Base-by-base conservation (phyloP, 2,329 filamentous ascomycete species). In the Fusarium succisae region DNA sequence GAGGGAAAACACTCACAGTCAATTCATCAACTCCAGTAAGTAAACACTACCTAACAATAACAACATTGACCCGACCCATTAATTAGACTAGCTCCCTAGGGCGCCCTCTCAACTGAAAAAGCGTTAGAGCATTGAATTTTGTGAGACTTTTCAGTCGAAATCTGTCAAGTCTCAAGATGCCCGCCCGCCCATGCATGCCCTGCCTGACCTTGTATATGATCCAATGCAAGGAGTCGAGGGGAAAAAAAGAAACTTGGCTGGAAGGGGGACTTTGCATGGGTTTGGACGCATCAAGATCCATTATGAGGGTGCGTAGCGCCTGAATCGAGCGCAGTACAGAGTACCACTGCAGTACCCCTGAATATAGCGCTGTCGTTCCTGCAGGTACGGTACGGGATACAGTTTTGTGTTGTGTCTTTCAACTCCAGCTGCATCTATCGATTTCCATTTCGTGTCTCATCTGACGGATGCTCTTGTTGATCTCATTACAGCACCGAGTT, bases 281-380 rank as follows among this genome's bases (percentile, higher is more conserved):
- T 62, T 62, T 38, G 30, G 24, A 47, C 58, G 45, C 61, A 72
- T 70, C 66, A 66, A 68, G 60, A 69, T 69, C 66, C 64, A 63
- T 47, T 41, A 12, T 24, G 48, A 66, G 47, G 38, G 45, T 63
- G 45, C 30, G 45, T 62, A 50, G 26, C 18, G 30, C 30, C 50
- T 45, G 50, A 57, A 62, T 62, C 38, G 32, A 63, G 51, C 24
- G 22, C 30, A 59, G 39, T 22, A 54, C 47, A 63, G 56, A 65
- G 57, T 50, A 70, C 54, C 67, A 69, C 57, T 66, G 68, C 67
- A 66, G 67, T 67, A 69, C 72, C 72, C 72, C 72, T 75, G 69
- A 69, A 72, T 74, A 72, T 74, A 75, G 76, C 67, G 76, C 63
- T 71, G 72, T 74, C 76, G 79, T 79, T 80, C 79, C 79, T 80